Base-by-base conservation (phyloP, 352 stramenopile genomes). In the Phytophthora kernoviae region DNA sequence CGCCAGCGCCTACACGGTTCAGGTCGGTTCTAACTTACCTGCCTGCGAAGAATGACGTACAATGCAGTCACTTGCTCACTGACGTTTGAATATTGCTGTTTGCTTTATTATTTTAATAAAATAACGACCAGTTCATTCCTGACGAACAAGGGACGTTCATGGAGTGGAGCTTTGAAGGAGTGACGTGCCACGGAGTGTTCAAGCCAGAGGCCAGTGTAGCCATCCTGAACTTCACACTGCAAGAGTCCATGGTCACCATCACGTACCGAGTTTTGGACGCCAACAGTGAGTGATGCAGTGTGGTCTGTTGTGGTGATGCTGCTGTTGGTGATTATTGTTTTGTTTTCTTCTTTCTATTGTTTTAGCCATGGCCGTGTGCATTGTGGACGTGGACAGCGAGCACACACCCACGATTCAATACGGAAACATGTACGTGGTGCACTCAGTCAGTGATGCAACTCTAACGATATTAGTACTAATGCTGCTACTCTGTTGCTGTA, bases 141-240 rank as follows among this genome's bases (percentile, higher is more conserved):
- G 78, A 90, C 36, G 78, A 88, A 18, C 74, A 90, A 24, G 78
- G 84, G 7, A 93, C 77, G 32, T 93, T 90, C 53, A 91, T 93
- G 79, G 84, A 93, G 64, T 93, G 84, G 84, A 91, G 80, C 54
- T 93, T 93, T 43, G 84, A 93, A 57, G 84, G 84, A 50, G 84
- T 91, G 46, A 93, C 78, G 32, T 93, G 84, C 57, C 84, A 93
- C 45, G 84, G 84, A 37, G 73, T 93, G 33, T 93, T 91, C 73
- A 93, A 90, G 52, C 81, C 80, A 12, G 80, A 89, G 54, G 68
- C 84, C 15, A 91, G 81, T 49, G 84, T 93, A 34, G 84, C 84
- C 27, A 91, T 90, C 51, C 85, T 91, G 55, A 93, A 93, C 65
- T 93, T 93, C 56, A 87, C 73, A 47, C 65, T 93, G 37, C 81